Conservation (phyloP, 495 filamentous ascomycete species). For the Jackrogersella minutella region DNA sequence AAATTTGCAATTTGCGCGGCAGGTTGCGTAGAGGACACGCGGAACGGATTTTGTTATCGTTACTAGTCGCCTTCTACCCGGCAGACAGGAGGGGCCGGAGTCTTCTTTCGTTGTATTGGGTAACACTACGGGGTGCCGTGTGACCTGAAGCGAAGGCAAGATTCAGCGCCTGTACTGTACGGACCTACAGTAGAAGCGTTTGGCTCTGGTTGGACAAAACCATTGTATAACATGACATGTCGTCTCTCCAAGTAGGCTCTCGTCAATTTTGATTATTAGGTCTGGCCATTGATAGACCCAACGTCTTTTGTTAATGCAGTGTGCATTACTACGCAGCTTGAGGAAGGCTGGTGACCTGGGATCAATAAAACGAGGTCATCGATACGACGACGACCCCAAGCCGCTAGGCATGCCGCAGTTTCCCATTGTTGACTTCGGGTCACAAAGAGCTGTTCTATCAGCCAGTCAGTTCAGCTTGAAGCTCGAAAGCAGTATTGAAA, state of each 20-base stretch:
- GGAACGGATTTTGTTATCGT: conserved; percentile 4
- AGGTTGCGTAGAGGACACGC: conserved; percentile 12
- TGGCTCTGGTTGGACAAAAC: conserved; percentile 14
- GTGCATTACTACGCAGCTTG: conserved; percentile 18
- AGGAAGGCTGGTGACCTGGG: conserved; percentile 2
- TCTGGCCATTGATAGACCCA: conserved; percentile 18
- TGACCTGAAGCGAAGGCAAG: conserved; percentile 28
- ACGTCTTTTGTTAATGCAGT: neutral
- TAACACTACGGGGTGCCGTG: conserved; percentile 23
- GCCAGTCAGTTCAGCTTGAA: neutral
- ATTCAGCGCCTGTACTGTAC: conserved; percentile 20
- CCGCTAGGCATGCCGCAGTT: conserved; percentile 11
- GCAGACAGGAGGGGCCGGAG: neutral
- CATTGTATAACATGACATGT: conserved; percentile 34
- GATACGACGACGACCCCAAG: conserved; percentile 20
- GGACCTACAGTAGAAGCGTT: conserved; percentile 4
- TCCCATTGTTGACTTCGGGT: conserved; percentile 5
- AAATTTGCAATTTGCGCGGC: conserved; percentile 19
- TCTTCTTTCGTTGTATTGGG: conserved; percentile 16
- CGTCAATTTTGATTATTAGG: conserved; percentile 9
- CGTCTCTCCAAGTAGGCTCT: conserved; percentile 10
- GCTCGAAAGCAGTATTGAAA: conserved; percentile 13
- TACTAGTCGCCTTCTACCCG: neutral
- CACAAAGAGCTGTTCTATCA: neutral
- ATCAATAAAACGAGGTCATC: neutral